phyloP scores from a whole-genome alignment of 2,329 filamentous ascomycete species.

The Cladosporium oxysporum region DNA sequence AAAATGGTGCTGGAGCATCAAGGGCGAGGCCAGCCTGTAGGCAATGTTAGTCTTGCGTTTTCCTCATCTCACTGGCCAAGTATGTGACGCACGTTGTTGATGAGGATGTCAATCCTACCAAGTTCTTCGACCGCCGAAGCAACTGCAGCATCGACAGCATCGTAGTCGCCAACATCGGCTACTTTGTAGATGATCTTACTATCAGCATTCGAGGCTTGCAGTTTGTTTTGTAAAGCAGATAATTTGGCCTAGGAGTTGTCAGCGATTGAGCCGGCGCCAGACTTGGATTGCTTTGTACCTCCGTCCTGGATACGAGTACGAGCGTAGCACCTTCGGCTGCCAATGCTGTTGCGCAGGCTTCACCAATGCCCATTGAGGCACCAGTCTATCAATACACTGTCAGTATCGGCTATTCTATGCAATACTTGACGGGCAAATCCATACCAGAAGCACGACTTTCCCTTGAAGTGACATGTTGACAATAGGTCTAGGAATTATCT shows the following conservation, averaged over 20 bases:
- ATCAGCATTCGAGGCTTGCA: conserved; percentile 8
- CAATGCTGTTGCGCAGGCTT: conserved; percentile 13
- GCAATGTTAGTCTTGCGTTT: background rate
- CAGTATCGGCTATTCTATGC: background rate
- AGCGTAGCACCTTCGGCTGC: conserved; percentile 10
- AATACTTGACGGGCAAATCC: background rate
- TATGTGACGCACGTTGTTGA: conserved; percentile 44
- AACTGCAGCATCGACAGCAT: conserved; percentile 38
- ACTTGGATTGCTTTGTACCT: background rate
- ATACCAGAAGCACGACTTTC: conserved; percentile 13
- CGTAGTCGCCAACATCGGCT: conserved; percentile 38
- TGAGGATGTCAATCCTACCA: conserved; percentile 46
- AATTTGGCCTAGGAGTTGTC: conserved; percentile 1
- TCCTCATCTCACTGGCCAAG: background rate
- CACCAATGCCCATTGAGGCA: conserved; percentile 16
- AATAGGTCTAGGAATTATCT: background rate
- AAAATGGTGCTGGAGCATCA: conserved; percentile 48
- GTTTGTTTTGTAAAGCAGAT: background rate
- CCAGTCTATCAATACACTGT: background rate
- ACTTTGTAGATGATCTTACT: conserved; percentile 32
- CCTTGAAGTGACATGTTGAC: conserved; percentile 12
- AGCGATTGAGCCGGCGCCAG: background rate
- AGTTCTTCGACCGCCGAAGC: conserved; percentile 36
- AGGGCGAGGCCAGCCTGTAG: conserved; percentile 47
- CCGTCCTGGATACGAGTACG: conserved; percentile 12